Evolutionary conservation across 441 rosid genomes (phyloP).

Genomic region (Euphorbia schlechtendalii): DNA sequence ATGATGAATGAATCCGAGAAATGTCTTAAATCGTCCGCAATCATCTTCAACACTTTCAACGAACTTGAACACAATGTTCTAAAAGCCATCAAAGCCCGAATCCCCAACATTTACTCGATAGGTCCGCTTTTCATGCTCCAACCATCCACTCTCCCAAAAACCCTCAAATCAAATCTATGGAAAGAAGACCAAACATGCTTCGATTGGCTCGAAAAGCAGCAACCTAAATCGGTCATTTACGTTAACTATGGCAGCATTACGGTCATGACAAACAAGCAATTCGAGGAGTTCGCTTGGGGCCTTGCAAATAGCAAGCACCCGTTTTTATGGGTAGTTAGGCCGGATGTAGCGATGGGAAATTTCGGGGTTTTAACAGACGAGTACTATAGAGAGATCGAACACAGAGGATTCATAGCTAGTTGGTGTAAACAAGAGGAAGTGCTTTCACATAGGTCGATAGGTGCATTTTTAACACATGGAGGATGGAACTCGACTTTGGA

Average conservation of each 20-base stretch:
- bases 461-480: conserved; percentile 27
- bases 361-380: conserved; percentile 12
- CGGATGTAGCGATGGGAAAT: conserved; percentile 25
- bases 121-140: conserved; percentile 30
- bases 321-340: conserved; percentile 35
- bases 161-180: conserved; percentile 27
- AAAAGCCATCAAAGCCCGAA: conserved; percentile 13
- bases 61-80: conserved; percentile 24
- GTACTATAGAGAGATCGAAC: conserved; percentile 21
- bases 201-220: background rate
- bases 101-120: conserved; percentile 16
- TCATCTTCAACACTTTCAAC: conserved; percentile 37
- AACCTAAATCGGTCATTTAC: conserved; percentile 25
- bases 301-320: conserved; percentile 17
- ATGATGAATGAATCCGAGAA: conserved; percentile 21
- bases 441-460: conserved; percentile 17
- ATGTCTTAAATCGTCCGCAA: conserved; percentile 25
- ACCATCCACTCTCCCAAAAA: background rate
- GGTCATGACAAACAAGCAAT: conserved; percentile 21
- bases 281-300: conserved; percentile 40
- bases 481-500: conserved; percentile 28
- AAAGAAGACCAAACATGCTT: conserved; percentile 22
- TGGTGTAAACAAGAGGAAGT: conserved; percentile 31
- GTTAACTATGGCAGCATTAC: conserved; percentile 35
- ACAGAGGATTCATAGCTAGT: conserved; percentile 25